Conservation (phyloP, 768 basidiomycete genomes). For the Goffeauzyma gilvescens region DNA sequence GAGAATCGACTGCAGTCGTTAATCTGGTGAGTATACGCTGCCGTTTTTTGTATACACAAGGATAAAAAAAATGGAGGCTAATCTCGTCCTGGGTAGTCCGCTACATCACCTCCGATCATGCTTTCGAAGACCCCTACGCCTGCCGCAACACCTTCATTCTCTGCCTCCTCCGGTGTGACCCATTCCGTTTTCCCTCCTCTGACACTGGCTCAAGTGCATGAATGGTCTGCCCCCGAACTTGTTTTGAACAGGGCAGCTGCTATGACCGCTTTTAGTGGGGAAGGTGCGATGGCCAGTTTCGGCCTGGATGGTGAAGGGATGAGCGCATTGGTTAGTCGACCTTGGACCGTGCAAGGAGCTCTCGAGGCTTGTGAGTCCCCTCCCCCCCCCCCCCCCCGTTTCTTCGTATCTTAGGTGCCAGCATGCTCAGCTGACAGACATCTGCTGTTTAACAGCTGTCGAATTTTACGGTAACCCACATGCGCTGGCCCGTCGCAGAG, state of each 20-base stretch:
- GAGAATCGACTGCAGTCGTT: conserved; percentile 35
- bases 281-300: no score
- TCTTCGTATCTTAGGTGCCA: conserved; percentile 57
- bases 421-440: neutral
- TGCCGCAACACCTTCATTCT: no score
- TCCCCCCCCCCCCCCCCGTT: no score
- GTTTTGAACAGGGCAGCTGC: conserved; percentile 36
- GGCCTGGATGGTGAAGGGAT: conserved; percentile 43
- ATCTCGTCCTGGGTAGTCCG: no score
- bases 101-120: no score
- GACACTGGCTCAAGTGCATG: neutral
- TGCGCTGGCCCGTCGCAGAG: conserved; percentile 1
- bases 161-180: neutral
- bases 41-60: no score
- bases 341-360: conserved; percentile 60
- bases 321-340: conserved; percentile 36
- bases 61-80: no score
- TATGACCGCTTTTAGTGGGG: neutral
- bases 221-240: conserved; percentile 27
- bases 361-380: conserved; percentile 52
- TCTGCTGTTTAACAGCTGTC: neutral
- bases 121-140: no score
- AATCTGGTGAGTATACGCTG: conserved; percentile 14
- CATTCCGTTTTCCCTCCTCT: conserved; percentile 20
- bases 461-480: conserved; percentile 1